Evolutionary conservation across 768 basidiomycete genomes (phyloP), one percentile per base, ranked within the genome.

Genomic region (Serendipita indica): DNA sequence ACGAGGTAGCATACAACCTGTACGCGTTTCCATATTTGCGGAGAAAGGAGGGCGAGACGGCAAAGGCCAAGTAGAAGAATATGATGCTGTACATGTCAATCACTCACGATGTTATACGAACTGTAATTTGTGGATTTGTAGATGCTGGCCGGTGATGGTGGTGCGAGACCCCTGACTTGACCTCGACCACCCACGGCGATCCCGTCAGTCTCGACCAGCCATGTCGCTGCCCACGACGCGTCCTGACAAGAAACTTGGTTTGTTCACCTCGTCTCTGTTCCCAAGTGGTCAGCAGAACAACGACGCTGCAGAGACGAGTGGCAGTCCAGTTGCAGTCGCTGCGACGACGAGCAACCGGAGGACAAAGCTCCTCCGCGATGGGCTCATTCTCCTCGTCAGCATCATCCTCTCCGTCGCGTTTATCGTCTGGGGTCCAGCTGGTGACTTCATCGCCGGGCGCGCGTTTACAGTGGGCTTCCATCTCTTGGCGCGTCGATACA

Each of bases 391-490:
- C 22, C 30, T 54, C 22, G 22, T 54, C 20, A 54, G 22, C 30
- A 12, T 54, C 13, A 32, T 32, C 7, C 22, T 54, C 10, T n/a
- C 49, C 13, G 49, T 54, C 30, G 49, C 30, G n/a, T 54, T 27
- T n/a, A 54, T 54, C 49, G 49, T 54, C 10, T 32, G 20, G 30
- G 49, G 49, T 22, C 49, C 49, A 25, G 30, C 18, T 6, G 49
- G 49, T n/a, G 49, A 54, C 22, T 54, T 54, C 22, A 18, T 54
- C 30, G 49, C 49, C 3, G 49, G 49, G n/a, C 49, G 49, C 7
- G 49, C 49, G 30, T 54, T 54, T 28, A 54, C 49, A 28, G 49
- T 54, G n/a, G 3, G 49, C 30, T 1, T 6, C 7, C 1, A n/a
- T n/a, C 16, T 43, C 41, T 43, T 25, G 18, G n/a, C n/a, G n/a